Base-by-base conservation (phyloP, 169 alveolate genomes). In the Cryptosporidium viatorum region DNA sequence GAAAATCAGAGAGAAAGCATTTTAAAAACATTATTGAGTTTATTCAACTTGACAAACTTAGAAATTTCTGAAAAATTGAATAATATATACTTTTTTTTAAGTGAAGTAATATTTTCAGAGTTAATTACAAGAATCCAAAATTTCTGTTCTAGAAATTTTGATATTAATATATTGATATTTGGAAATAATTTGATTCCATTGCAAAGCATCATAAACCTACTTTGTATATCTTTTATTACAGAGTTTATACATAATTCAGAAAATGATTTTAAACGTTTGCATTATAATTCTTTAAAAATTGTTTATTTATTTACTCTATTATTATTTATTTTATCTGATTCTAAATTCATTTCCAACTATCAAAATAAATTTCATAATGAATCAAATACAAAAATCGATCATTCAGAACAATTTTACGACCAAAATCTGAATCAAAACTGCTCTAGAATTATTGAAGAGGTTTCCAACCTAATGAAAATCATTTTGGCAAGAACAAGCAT, bases 401-500 rank as follows among this genome's bases (percentile, higher is more conserved):
- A 1, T n/a, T 8, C 37, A 7, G 67, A 23, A 26, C n/a, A 21
- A 55, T 23, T 35, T 21, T 21, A 59, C 5, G 16, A 18, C 7
- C 51, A 73, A 35, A 6, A 52, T n/a, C 16, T 69, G 10, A 69
- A 23, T 23, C 26, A 69, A 1, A 69, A 45, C 33, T 21, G 6
- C 33, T 73, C 86, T 18, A 52, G 48, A 33, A 59, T 26, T 18
- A 58, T 55, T 31, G 71, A 73, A 7, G 86, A 73, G 55, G 33
- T 59, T 4, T 52, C 33, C 35, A 52, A 0, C 2, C 18, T 73
- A 8, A 48, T 73, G 8, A 73, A 43, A 37, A 37, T 26, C 8
- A 73, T 55, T 55, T 31, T 73, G 18, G 10, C 62, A 59, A 52
- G 16, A 23, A 43, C 33, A 14, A 37, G 4, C 55, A 6, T 65